These are phyloP conservation scores for Cystoderma amianthinum DNA, from an alignment of 768 basidiomycete genomes.

Conservation along the genomic window DNA sequence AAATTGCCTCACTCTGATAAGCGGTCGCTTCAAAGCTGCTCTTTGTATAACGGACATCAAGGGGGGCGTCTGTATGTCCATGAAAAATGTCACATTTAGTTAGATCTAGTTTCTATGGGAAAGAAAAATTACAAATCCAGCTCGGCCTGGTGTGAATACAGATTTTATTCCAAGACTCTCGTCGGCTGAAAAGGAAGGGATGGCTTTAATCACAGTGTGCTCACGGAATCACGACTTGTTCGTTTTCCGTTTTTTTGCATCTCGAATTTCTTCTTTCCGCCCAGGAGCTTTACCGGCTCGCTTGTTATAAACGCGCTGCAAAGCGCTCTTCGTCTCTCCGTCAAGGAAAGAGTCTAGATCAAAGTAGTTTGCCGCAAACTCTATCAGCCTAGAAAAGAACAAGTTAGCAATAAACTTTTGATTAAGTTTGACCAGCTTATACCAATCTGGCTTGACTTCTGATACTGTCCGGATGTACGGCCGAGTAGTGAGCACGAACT, in stretches of 20 bases:
- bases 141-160: background rate
- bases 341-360: slow-evolving; percentile 59
- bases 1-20: no score
- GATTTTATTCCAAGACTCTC: slow-evolving; percentile 55
- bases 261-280: slow-evolving; percentile 17
- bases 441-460: slow-evolving; percentile 86
- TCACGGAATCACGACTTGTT: background rate
- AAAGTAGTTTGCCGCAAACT: slow-evolving; percentile 51
- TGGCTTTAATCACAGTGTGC: no score
- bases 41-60: background rate
- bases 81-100: background rate
- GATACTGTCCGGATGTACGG: slow-evolving; percentile 90
- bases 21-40: background rate
- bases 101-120: background rate
- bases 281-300: slow-evolving; percentile 30
- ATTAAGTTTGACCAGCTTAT: slow-evolving; percentile 5
- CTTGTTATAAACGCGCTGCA: slow-evolving; percentile 52
- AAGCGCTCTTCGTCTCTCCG: slow-evolving; percentile 63
- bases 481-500: slow-evolving; percentile 88
- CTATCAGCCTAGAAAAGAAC: slow-evolving; percentile 24
- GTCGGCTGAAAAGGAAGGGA: no score
- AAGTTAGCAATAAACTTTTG: slow-evolving; percentile 3
- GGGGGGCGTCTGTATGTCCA: background rate
- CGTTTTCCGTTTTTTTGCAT: slow-evolving; percentile 24
- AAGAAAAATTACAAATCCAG: background rate